Evolutionary conservation across 768 basidiomycete species (phyloP).

Genomic region (Mycena belliarum): DNA sequence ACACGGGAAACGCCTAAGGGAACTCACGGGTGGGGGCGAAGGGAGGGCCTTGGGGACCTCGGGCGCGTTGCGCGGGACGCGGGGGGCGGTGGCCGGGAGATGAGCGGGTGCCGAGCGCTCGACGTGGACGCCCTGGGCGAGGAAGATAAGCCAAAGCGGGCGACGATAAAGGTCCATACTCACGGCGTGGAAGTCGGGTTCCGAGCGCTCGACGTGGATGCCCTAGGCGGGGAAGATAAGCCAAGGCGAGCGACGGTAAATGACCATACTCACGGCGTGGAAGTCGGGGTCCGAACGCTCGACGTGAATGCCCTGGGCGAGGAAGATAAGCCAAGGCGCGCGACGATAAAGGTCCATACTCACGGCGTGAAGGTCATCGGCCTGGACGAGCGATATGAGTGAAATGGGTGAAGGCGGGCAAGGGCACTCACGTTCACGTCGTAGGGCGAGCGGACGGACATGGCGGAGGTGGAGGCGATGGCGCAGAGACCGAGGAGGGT

Average conservation of each 20-base stretch:
- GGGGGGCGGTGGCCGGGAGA: not conserved
- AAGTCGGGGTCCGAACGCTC: not conserved
- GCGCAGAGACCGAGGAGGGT: constrained; percentile 14
- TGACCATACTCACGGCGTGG: not conserved
- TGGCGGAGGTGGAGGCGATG: constrained; percentile 1
- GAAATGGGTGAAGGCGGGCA: not conserved
- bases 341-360: not conserved
- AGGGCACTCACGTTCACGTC: not conserved
- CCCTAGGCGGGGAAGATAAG: not conserved
- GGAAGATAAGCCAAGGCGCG: constrained; percentile 5
- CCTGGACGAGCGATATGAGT: not conserved
- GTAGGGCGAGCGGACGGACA: not conserved
- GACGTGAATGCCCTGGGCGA: not conserved
- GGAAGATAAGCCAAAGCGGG: constrained; percentile 5
- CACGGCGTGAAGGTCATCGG: not conserved
- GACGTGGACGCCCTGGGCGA: not conserved
- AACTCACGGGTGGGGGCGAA: not conserved
- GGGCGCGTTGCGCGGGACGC: not conserved
- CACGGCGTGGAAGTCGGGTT: not conserved
- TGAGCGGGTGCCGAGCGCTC: not conserved
- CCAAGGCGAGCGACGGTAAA: not conserved
- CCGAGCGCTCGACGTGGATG: not conserved
- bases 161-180: not conserved
- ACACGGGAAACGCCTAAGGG: not conserved
- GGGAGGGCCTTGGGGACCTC: not conserved